These are phyloP conservation scores for Rosa persica DNA, from an alignment of 306 rosid genomes.

Conservation along the genomic window DNA sequence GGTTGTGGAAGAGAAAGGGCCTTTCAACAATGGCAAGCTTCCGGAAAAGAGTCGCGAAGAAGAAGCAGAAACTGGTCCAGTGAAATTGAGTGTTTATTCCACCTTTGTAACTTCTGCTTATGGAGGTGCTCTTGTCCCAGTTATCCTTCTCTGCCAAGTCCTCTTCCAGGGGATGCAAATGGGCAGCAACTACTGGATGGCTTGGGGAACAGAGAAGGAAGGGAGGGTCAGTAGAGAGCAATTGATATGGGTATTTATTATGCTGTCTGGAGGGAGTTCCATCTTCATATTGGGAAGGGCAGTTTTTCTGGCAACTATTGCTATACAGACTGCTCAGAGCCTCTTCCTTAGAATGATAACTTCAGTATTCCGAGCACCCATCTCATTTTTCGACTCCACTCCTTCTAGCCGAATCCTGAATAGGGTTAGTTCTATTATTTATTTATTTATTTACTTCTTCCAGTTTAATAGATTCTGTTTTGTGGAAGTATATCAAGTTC, in stretches of 20 bases:
- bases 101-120: conserved; percentile 72
- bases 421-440: conserved; percentile 49
- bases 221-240: conserved; percentile 40
- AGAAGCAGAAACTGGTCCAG: conserved; percentile 77
- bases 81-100: conserved; percentile 88
- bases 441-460: not conserved
- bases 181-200: conserved; percentile 93
- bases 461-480: not conserved
- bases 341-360: conserved; percentile 75
- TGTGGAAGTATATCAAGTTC: not conserved
- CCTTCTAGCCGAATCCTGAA: conserved; percentile 85
- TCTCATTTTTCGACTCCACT: conserved; percentile 76
- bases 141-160: conserved; percentile 81
- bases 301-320: conserved; percentile 63
- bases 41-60: conserved; percentile 53
- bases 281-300: conserved; percentile 85
- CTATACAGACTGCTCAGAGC: conserved; percentile 72
- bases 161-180: conserved; percentile 80
- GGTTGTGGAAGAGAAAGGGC: conserved; percentile 49
- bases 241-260: conserved; percentile 54
- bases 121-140: conserved; percentile 76
- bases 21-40: conserved; percentile 30
- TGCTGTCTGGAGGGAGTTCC: conserved; percentile 84
- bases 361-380: conserved; percentile 78
- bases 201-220: conserved; percentile 79